Evolutionary conservation across 2,329 filamentous ascomycete genomes (phyloP).

Genomic region (Penicillium sp.): DNA sequence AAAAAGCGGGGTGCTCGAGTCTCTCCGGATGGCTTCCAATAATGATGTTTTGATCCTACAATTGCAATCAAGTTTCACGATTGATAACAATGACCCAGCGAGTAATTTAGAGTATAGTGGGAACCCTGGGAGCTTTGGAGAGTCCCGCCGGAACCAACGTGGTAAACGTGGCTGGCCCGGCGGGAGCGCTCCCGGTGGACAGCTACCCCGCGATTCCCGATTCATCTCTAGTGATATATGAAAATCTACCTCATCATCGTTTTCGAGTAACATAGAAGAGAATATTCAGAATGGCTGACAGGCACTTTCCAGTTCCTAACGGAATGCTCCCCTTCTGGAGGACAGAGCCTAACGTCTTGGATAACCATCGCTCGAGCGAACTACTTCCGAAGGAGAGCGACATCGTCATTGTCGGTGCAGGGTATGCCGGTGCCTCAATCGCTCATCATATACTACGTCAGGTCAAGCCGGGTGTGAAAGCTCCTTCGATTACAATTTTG

Average conservation of each 20-base stretch:
- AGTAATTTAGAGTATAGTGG: no score
- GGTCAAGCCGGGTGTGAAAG: slow-evolving; percentile 12
- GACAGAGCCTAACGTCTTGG: slow-evolving; percentile 43
- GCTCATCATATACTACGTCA: slow-evolving; percentile 45
- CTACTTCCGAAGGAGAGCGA: slow-evolving; percentile 45
- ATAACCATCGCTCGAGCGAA: slow-evolving; percentile 45
- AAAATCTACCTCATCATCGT: not conserved
- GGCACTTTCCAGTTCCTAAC: slow-evolving; percentile 24
- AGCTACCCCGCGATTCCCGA: not conserved
- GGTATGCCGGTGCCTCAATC: slow-evolving; percentile 49
- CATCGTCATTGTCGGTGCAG: slow-evolving; percentile 52
- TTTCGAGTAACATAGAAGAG: not conserved
- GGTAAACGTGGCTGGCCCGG: not conserved
- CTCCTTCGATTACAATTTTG: slow-evolving; percentile 42
- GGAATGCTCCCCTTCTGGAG: slow-evolving; percentile 49
- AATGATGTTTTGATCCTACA: no score
- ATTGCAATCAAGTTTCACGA: no score
- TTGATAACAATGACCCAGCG: no score
- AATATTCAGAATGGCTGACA: slow-evolving; percentile 14
- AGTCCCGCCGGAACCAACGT: not conserved
- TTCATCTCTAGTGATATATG: not conserved
- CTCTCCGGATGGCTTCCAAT: no score
- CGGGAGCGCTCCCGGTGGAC: slow-evolving; percentile 5
- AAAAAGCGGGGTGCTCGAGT: no score
- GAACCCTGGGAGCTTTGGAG: not conserved